Evolutionary conservation across 116 monocot genomes (phyloP), one percentile per base, ranked within the genome.

Genomic region (Zostera marina): DNA sequence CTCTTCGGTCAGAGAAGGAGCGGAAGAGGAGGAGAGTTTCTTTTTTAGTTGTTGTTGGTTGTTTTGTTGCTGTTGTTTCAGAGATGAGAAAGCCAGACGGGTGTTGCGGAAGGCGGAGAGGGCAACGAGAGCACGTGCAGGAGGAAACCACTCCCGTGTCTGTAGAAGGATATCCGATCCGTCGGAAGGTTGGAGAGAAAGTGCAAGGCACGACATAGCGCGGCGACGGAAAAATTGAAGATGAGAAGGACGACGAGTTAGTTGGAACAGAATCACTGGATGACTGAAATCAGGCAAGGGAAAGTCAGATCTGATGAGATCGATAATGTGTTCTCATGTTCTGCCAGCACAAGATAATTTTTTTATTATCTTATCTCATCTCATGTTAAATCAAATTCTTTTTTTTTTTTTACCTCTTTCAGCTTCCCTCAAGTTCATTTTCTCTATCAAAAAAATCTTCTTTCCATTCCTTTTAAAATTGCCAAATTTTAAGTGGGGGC

Each of bases 91-190:
- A 39, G 88, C 53, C 43, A 83, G 73, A 59, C 89, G 84, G 58
- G 89, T 74, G 41, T 70, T 59, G 53, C 79, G 75, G 67, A 79
- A 83, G 76, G 83, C 72, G 70, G 79, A 70, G 75, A 83, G 72
- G 52, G 83, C 83, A 52, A 73, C 79, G 67, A 83, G 75, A 51
- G 83, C 83, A 16, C 83, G 79, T 42, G 83, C 71, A 9, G 79
- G 79, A 24, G 83, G 83, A 66, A 81, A 82, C 78, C 82, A 82
- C 58, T 74, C 71, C 22, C 86, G 82, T 23, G 86, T 85, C 61
- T 91, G 91, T 54, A 91, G 82, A 59, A 91, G 85, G 74, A 91
- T 77, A 61, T 85, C 86, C 22, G 77, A 68, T 41, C 91, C 91
- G 66, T 86, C 85, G 10, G 71, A 20, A 4, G 91, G 91, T 49